These are phyloP conservation scores for Cucumis melo DNA, from an alignment of 306 rosid species.

Conservation along the genomic window DNA sequence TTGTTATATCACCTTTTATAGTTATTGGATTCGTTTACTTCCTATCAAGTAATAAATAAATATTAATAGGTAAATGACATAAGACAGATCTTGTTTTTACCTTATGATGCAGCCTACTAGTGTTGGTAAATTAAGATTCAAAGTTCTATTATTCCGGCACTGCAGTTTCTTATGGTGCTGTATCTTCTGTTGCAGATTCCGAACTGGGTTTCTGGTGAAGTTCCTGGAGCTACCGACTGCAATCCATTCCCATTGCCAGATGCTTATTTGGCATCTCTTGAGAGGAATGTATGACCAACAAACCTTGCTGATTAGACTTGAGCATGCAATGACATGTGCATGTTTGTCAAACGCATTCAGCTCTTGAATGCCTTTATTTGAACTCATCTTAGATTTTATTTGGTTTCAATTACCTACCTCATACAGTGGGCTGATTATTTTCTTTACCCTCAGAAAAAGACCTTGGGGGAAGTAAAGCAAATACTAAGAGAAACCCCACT, in stretches of 20 bases:
- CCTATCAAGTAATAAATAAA: not conserved
- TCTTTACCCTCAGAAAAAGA: conserved; percentile 42
- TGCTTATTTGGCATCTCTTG: conserved; percentile 53
- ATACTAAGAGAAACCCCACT: conserved; percentile 71
- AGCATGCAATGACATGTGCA: not conserved
- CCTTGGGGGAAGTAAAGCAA: conserved; percentile 61
- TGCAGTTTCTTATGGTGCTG: not conserved
- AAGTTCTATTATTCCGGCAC: not conserved
- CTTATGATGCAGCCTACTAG: not conserved
- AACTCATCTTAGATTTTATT: not conserved
- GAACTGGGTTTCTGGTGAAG: conserved; percentile 59
- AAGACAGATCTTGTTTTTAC: not conserved
- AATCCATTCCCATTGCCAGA: conserved; percentile 80
- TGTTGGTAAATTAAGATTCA: not conserved
- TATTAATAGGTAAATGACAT: not conserved
- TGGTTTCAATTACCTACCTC: not conserved
- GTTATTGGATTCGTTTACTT: not conserved
- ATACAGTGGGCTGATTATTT: conserved; percentile 5
- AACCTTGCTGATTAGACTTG: not conserved
- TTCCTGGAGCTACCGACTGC: conserved; percentile 50
- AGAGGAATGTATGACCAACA: conserved; percentile 49
- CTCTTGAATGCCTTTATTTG: conserved; percentile 1
- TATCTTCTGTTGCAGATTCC: conserved; percentile 61
- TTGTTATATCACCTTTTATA: not conserved
- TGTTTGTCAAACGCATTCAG: not conserved